Conservation (phyloP, 1,284 basidiomycete species). For the Erythrobasidium hasegawianum region DNA sequence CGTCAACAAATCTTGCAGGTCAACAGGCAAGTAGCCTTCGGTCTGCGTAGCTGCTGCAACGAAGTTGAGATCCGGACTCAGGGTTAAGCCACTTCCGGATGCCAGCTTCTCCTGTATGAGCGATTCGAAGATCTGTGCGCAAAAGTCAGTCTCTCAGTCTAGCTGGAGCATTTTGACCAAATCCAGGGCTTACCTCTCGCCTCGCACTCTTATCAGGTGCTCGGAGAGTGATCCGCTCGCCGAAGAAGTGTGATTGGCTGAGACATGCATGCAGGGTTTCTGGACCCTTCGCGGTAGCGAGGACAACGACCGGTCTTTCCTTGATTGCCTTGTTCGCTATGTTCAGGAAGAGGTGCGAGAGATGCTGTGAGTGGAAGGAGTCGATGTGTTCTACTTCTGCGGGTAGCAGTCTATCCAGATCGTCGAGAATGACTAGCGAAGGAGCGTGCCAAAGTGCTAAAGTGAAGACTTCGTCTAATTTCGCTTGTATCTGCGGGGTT, state of each 20-base stretch:
- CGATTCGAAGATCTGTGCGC: conserved; percentile 62
- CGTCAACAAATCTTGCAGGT: conserved; percentile 82
- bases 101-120: conserved; percentile 55
- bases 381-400: conserved; percentile 82
- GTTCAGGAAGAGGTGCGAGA: conserved; percentile 71
- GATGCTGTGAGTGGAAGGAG: conserved; percentile 69
- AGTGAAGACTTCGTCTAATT: conserved; percentile 62
- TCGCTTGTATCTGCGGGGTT: conserved; percentile 38
- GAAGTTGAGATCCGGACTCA: conserved; percentile 63
- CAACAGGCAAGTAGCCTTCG: conserved; percentile 87
- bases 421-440: conserved; percentile 83
- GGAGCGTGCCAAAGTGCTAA: conserved; percentile 75
- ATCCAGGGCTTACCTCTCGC: conserved; percentile 59
- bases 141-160: too few relatives aligned
- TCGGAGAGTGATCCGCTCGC: conserved; percentile 69
- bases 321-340: conserved; percentile 58
- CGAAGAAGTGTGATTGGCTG: conserved; percentile 73
- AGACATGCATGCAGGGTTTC: conserved; percentile 71
- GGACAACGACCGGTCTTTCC: conserved; percentile 65
- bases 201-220: conserved; percentile 73
- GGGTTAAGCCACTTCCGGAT: conserved; percentile 53
- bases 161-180: too few relatives aligned
- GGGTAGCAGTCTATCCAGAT: conserved; percentile 77
- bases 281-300: conserved; percentile 74
- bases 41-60: conserved; percentile 75